phyloP scores from a whole-genome alignment of 768 basidiomycete genomes.

The Suillus spraguei region DNA sequence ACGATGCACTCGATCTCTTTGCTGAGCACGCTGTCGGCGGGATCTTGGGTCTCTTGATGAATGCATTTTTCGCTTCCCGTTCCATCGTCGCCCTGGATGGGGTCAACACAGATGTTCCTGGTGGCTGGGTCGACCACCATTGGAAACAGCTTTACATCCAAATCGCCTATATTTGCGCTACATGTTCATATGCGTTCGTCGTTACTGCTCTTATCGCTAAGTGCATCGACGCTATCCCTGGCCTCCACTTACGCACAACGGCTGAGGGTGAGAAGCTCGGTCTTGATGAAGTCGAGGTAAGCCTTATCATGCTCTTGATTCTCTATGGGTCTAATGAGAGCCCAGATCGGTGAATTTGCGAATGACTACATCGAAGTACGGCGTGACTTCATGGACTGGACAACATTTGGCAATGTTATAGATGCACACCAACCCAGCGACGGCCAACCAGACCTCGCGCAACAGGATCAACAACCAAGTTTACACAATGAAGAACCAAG shows the following conservation, averaged over 20 bases:
- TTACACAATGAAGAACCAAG: conserved; percentile 17
- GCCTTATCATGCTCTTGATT: conserved; percentile 16
- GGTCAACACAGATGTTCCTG: conserved; percentile 51
- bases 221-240: conserved; percentile 56
- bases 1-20: conserved; percentile 92
- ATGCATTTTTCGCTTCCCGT: conserved; percentile 73
- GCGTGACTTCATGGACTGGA: conserved; percentile 63
- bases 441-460: conserved; percentile 35
- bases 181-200: conserved; percentile 60
- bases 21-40: conserved; percentile 91
- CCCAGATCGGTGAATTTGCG: conserved; percentile 69
- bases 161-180: conserved; percentile 62
- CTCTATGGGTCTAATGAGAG: not conserved
- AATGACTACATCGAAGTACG: conserved; percentile 71
- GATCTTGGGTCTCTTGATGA: conserved; percentile 70
- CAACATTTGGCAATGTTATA: conserved; percentile 29
- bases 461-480: conserved; percentile 8
- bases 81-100: conserved; percentile 70
- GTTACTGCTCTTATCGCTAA: conserved; percentile 65
- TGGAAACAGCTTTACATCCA: conserved; percentile 85
- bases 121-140: conserved; percentile 76
- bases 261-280: conserved; percentile 62
- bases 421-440: conserved; percentile 18
- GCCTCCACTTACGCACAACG: conserved; percentile 54
- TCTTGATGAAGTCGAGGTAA: conserved; percentile 73